phyloP scores from a whole-genome alignment of 306 rosid genomes.

The Chamaecrista fasciculata region DNA sequence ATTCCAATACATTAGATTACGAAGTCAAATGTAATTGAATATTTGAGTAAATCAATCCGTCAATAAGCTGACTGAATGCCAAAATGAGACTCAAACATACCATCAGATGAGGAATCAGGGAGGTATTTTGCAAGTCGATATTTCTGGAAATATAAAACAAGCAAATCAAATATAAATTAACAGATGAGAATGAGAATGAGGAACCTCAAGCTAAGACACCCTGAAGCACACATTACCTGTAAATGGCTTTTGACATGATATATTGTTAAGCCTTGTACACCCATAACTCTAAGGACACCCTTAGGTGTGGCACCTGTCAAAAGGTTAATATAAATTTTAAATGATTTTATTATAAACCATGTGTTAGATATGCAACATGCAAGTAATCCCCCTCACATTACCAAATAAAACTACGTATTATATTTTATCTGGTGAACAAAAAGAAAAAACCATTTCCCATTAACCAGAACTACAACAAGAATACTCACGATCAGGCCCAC shows the following conservation, averaged over 20 bases:
- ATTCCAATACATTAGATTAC: neutral
- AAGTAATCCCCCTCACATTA: no score
- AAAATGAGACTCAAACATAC: constrained; percentile 45
- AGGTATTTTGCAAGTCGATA: constrained; percentile 95
- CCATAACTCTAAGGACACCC: constrained; percentile 98
- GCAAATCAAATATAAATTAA: constrained; percentile 28
- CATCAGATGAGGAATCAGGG: constrained; percentile 85
- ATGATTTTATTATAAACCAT: neutral
- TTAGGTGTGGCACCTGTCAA: constrained; percentile 93
- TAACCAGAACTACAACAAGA: constrained; percentile 25
- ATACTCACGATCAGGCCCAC: constrained; percentile 99
- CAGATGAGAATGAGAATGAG: constrained; percentile 20
- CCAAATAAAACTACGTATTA: constrained; percentile 23
- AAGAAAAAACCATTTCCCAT: constrained; percentile 9
- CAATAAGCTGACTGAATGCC: neutral
- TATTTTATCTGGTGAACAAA: constrained; percentile 4
- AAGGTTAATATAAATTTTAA: constrained; percentile 20
- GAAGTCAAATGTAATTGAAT: neutral
- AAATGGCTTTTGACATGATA: constrained; percentile 98
- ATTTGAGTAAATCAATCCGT: constrained; percentile 13
- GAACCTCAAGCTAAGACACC: neutral
- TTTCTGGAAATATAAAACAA: constrained; percentile 61
- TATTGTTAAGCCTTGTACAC: constrained; percentile 94
- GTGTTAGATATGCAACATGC: no score
- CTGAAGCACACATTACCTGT: constrained; percentile 55